phyloP scores from a whole-genome alignment of 306 rosid species.

The Prinsepia uniflora region DNA sequence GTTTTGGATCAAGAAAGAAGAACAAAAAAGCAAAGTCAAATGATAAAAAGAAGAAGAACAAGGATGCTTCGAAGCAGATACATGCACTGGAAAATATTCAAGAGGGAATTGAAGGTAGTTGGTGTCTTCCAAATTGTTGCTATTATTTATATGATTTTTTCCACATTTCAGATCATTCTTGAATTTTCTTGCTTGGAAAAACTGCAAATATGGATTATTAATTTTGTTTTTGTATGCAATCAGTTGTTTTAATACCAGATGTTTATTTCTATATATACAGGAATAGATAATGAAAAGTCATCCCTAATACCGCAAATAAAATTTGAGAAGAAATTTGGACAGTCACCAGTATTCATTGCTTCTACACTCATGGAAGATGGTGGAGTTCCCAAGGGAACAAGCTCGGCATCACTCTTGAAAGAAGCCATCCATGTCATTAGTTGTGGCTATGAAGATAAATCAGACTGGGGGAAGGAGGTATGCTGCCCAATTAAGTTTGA shows the following conservation, averaged over 20 bases:
- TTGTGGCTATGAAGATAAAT: constrained; percentile 96
- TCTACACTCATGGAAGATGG: constrained; percentile 77
- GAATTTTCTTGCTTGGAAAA: too few species aligned
- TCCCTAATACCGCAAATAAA: constrained; percentile 53
- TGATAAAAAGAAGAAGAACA: constrained; percentile 70
- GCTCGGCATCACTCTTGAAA: constrained; percentile 82
- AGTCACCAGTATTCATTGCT: constrained; percentile 82
- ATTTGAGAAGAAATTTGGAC: constrained; percentile 89
- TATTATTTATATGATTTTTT: too few species aligned
- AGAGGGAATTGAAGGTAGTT: constrained; percentile 64
- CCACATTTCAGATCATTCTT: too few species aligned
- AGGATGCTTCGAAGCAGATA: constrained; percentile 94
- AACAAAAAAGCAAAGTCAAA: constrained; percentile 54
- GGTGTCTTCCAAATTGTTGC: not conserved
- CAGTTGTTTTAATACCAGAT: not conserved
- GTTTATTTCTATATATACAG: constrained; percentile 38
- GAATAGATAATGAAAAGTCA: constrained; percentile 38
- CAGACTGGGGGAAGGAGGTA: constrained; percentile 99
- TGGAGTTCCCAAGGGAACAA: constrained; percentile 55
- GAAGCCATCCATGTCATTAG: constrained; percentile 96
- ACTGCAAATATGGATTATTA: too few species aligned
- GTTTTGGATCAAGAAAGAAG: constrained; percentile 62
- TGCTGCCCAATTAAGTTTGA: constrained; percentile 8
- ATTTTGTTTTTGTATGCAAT: not conserved
- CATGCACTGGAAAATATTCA: constrained; percentile 95